phyloP scores from a whole-genome alignment of 2,329 filamentous ascomycete species.

The Orbilia javanica region DNA sequence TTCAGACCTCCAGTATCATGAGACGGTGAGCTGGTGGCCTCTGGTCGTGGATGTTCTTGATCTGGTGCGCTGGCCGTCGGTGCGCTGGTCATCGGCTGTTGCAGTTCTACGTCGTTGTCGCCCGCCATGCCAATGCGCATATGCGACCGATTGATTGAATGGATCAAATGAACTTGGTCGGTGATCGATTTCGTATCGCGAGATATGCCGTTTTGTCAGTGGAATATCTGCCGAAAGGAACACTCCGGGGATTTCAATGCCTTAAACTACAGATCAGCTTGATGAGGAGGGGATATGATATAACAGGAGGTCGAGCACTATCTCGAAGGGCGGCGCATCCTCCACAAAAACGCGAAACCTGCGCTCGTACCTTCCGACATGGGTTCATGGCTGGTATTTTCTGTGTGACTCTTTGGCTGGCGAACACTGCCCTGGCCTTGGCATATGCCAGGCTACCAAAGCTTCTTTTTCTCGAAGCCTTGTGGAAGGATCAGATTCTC shows the following conservation, averaged over 20 bases:
- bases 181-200: neutral
- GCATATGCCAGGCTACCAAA: slow-evolving; percentile 29
- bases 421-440: slow-evolving; percentile 35
- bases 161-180: neutral
- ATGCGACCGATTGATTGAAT: neutral
- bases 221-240: neutral
- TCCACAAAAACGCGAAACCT: slow-evolving; percentile 44
- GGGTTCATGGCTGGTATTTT: slow-evolving; percentile 2
- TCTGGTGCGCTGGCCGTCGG: slow-evolving; percentile 33
- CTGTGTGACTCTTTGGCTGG: slow-evolving; percentile 11
- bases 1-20: slow-evolving; percentile 5
- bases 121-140: too few species aligned
- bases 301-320: neutral
- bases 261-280: neutral
- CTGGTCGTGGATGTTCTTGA: slow-evolving; percentile 35
- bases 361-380: neutral
- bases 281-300: slow-evolving; percentile 7
- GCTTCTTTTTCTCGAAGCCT: slow-evolving; percentile 34
- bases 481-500: slow-evolving; percentile 24
- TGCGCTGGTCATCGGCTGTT: slow-evolving; percentile 22
- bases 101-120: slow-evolving; percentile 32
- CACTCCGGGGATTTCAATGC: neutral
- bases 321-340: slow-evolving; percentile 21
- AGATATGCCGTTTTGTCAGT: neutral
- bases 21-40: slow-evolving; percentile 29